Evolutionary conservation across 371 early-diverging fungal genomes (phyloP).

Genomic region (Mortierella polycephala): DNA sequence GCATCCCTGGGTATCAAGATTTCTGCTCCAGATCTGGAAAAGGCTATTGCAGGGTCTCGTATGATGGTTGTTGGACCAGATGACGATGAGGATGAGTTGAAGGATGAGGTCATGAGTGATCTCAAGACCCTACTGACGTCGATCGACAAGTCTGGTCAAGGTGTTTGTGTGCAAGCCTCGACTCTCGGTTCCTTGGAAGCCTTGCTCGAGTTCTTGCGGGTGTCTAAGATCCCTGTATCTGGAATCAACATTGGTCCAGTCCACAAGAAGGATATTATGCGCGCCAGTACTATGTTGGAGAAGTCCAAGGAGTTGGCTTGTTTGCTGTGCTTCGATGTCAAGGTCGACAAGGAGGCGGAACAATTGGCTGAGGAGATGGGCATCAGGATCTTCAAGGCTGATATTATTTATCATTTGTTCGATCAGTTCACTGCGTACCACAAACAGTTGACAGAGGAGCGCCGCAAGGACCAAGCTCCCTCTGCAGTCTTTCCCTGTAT

Average conservation of each 20-base stretch:
- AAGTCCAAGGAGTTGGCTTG: slow-evolving; percentile 88
- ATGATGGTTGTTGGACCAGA: slow-evolving; percentile 94
- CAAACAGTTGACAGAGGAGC: slow-evolving; percentile 70
- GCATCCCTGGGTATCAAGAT: slow-evolving; percentile 99
- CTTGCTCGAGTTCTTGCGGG: slow-evolving; percentile 94
- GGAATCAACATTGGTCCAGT: slow-evolving; percentile 99
- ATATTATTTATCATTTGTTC: slow-evolving; percentile 99
- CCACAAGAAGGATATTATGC: slow-evolving; percentile 98
- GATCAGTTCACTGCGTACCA: slow-evolving; percentile 94
- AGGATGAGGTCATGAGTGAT: slow-evolving; percentile 95
- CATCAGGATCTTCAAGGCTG: slow-evolving; percentile 96
- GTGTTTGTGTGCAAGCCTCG: slow-evolving; percentile 99
- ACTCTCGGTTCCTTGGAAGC: slow-evolving; percentile 99
- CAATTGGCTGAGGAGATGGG: slow-evolving; percentile 94
- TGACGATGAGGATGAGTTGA: slow-evolving; percentile 96
- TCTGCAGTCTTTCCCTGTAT: slow-evolving; percentile 97
- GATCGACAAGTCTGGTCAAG: slow-evolving; percentile 90
- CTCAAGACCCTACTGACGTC: slow-evolving; percentile 79
- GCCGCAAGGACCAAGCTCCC: slow-evolving; percentile 89
- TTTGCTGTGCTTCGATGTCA: slow-evolving; percentile 99
- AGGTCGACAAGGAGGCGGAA: slow-evolving; percentile 96
- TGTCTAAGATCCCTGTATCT: slow-evolving; percentile 96
- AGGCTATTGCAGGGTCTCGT: slow-evolving; percentile 99
- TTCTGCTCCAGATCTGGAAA: slow-evolving; percentile 95
- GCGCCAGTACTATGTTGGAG: slow-evolving; percentile 94